Conservation (phyloP, 768 basidiomycete species). For the Antrodiella citrinella region DNA sequence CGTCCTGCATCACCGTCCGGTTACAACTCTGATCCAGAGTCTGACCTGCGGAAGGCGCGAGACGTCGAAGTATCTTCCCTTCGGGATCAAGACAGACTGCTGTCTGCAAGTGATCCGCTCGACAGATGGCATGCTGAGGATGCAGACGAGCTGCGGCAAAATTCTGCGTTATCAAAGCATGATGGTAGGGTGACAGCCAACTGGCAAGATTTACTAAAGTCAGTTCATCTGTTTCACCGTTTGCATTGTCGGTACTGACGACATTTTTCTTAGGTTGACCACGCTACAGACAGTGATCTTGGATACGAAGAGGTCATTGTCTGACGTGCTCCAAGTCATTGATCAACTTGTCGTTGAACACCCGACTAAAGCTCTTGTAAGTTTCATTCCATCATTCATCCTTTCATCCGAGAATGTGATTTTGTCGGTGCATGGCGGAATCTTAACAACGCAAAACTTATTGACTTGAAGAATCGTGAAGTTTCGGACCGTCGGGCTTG, state of each 20-base stretch:
- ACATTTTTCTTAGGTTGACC: constrained; percentile 29
- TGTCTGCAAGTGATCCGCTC: constrained; percentile 4
- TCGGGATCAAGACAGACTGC: not conserved
- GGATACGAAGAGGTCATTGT: constrained; percentile 30
- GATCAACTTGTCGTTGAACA: constrained; percentile 23
- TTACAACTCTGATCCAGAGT: constrained; percentile 70
- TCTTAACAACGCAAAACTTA: constrained; percentile 22
- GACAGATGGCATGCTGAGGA: too few relatives aligned
- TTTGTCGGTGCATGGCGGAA: too few relatives aligned
- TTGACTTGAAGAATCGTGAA: constrained; percentile 51
- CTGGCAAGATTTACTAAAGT: constrained; percentile 72
- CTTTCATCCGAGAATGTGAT: constrained; percentile 1
- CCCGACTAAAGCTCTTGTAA: constrained; percentile 15
- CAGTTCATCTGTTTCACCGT: too few relatives aligned
- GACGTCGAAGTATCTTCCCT: not conserved
- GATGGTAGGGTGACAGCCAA: too few relatives aligned
- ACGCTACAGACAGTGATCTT: constrained; percentile 32
- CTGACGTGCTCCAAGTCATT: constrained; percentile 24
- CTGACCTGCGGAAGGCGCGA: constrained; percentile 29
- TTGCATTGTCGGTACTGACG: too few relatives aligned
- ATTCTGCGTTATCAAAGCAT: too few relatives aligned
- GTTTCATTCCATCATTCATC: constrained; percentile 4
- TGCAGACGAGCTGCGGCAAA: too few relatives aligned
- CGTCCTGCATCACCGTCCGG: constrained; percentile 55
- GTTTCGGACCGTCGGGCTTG: constrained; percentile 55